phyloP scores from a whole-genome alignment of 768 basidiomycete species.

The Tricholoma sp. region DNA sequence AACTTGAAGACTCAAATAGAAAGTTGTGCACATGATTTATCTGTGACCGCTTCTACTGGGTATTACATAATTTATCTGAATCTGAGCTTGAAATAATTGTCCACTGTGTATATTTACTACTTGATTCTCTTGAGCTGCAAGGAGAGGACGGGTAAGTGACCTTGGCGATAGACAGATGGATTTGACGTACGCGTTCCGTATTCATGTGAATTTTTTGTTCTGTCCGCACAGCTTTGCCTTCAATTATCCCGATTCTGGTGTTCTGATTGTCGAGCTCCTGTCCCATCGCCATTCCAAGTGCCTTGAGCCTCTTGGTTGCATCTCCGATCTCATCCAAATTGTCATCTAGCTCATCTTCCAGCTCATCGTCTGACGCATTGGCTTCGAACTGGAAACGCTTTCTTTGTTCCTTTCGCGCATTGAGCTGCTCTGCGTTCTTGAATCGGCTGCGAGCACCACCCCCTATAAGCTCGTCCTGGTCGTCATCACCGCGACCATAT shows the following conservation, averaged over 20 bases:
- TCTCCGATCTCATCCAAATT: conserved; percentile 86
- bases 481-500: conserved; percentile 48
- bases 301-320: conserved; percentile 72
- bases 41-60: conserved; percentile 13
- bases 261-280: conserved; percentile 90
- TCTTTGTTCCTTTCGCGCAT: conserved; percentile 61
- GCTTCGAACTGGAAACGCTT: conserved; percentile 90
- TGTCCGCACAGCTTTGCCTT: conserved; percentile 69
- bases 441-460: conserved; percentile 35
- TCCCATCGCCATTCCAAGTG: conserved; percentile 76
- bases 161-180: neutral
- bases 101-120: conserved; percentile 18
- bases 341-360: conserved; percentile 91
- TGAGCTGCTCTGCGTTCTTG: conserved; percentile 46
- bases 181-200: conserved; percentile 67
- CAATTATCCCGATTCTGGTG: conserved; percentile 67
- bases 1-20: neutral
- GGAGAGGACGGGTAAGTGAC: conserved; percentile 4
- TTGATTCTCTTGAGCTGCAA: conserved; percentile 59
- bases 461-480: conserved; percentile 33
- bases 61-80: neutral
- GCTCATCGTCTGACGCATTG: conserved; percentile 84
- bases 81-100: neutral
- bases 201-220: conserved; percentile 76
- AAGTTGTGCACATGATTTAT: conserved; percentile 14